Percentiles rank a stretch among this genome's conserved stretches.
phyloP scores from a whole-genome alignment of 768 basidiomycete genomes.

The Suillus decipiens region DNA sequence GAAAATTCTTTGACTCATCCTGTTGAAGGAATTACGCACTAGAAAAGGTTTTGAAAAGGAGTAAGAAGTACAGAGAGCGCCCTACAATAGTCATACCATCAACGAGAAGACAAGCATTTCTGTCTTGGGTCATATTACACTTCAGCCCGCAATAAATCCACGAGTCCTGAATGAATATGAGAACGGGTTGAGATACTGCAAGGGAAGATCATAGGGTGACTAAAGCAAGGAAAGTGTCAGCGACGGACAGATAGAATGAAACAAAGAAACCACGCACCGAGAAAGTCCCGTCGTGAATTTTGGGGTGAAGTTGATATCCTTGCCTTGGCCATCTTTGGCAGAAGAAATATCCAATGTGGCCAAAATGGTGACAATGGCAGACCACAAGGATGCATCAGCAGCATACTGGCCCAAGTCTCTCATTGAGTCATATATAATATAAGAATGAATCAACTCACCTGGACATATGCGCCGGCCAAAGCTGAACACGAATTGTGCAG shows the following conservation, averaged over 20 bases:
- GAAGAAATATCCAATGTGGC: slow-evolving; percentile 6
- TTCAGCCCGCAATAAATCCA: neutral
- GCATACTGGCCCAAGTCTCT: slow-evolving; percentile 18
- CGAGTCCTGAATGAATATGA: neutral
- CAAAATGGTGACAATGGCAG: slow-evolving; percentile 21
- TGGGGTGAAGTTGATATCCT: slow-evolving; percentile 5
- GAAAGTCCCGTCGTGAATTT: neutral
- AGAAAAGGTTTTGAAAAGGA: too few relatives aligned
- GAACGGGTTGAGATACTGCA: neutral
- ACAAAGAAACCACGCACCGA: neutral
- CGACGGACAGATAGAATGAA: neutral
- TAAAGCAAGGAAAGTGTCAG: neutral
- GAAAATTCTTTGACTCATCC: too few relatives aligned
- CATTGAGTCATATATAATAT: too few relatives aligned
- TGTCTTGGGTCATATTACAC: too few relatives aligned
- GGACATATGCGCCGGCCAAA: slow-evolving; percentile 9
- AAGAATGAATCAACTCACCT: neutral
- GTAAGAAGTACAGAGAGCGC: too few relatives aligned
- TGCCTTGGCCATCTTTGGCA: slow-evolving; percentile 6
- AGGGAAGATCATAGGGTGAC: neutral
- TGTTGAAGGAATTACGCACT: too few relatives aligned
- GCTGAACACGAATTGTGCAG: slow-evolving; percentile 12
- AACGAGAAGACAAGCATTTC: too few relatives aligned
- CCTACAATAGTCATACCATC: too few relatives aligned
- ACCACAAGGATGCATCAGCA: slow-evolving; percentile 22